A percentile compares a stretch with the other conserved stretches of the same genome.
These are phyloP conservation scores for Teratosphaeria nubilosa DNA, from an alignment of 2,329 filamentous ascomycete genomes.

Conservation along the genomic window DNA sequence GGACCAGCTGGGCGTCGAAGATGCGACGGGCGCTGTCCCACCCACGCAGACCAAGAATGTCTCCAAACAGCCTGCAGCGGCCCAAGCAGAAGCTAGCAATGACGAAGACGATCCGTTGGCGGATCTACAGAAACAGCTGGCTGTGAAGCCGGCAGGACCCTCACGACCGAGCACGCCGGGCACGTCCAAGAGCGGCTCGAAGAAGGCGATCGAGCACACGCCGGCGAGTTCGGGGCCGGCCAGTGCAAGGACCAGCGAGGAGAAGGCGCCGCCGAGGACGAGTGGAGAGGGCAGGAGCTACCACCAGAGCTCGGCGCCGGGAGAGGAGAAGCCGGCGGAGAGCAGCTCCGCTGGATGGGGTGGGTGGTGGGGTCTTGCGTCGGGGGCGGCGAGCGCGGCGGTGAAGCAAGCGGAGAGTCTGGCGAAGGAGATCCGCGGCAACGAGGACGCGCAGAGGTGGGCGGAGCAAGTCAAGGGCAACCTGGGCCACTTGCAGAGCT, in stretches of 20 bases:
- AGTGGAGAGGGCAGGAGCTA: conserved; percentile 70
- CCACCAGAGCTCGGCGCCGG: conserved; percentile 62
- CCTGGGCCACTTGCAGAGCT: conserved; percentile 63
- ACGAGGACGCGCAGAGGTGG: conserved; percentile 94
- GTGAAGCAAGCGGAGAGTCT: conserved; percentile 88
- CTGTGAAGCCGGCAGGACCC: conserved; percentile 54
- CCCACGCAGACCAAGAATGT: conserved; percentile 30
- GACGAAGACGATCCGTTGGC: conserved; percentile 62
- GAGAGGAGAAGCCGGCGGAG: conserved; percentile 30
- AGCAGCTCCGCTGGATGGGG: conserved; percentile 41
- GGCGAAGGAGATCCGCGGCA: conserved; percentile 90
- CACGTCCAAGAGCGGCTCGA: conserved; percentile 29
- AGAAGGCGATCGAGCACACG: conserved; percentile 33
- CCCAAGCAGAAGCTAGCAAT: conserved; percentile 32
- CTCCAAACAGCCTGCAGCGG: conserved; percentile 24
- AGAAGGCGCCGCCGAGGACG: conserved; percentile 53
- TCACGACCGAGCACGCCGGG: conserved; percentile 75
- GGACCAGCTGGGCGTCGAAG: conserved; percentile 26
- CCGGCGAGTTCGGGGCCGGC: conserved; percentile 41
- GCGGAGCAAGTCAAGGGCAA: conserved; percentile 88
- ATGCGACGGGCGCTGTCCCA: conserved; percentile 9
- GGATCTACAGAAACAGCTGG: conserved; percentile 72
- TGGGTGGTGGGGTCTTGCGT: conserved; percentile 81
- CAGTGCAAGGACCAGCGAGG: conserved; percentile 51
- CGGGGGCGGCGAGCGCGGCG: conserved; percentile 69